Conservation (phyloP, 23 red algal species). For the Gracilariopsis chorda region DNA sequence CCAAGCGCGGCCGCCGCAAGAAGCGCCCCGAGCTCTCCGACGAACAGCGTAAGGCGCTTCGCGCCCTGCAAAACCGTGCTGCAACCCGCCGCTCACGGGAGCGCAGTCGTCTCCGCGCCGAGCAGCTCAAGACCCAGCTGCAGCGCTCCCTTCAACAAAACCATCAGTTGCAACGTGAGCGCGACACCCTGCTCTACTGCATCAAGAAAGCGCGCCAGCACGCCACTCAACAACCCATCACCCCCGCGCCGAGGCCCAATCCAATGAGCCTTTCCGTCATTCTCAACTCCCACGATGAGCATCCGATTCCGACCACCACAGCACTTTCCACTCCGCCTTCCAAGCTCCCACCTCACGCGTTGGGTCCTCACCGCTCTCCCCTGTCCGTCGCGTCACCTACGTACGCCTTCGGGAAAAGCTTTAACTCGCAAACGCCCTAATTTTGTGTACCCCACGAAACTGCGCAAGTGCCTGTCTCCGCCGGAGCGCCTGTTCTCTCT, state of each 20-base stretch:
- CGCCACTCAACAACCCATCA: background rate
- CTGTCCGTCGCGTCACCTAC: background rate
- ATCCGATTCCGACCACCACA: background rate
- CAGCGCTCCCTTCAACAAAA: slow-evolving; percentile 26
- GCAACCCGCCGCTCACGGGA: slow-evolving; percentile 34
- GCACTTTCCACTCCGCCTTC: background rate
- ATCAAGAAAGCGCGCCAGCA: background rate
- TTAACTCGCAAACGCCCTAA: slow-evolving; percentile 7
- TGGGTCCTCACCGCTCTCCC: background rate
- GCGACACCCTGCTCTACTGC: slow-evolving; percentile 16
- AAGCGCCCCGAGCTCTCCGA: slow-evolving; percentile 49
- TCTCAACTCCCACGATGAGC: slow-evolving; percentile 16
- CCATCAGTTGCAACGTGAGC: slow-evolving; percentile 3
- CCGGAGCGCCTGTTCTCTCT: no score
- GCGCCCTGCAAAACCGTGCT: slow-evolving; percentile 29
- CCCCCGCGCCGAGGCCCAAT: background rate
- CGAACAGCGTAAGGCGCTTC: slow-evolving; percentile 24
- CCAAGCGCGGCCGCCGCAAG: slow-evolving; percentile 46
- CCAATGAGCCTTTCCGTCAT: slow-evolving; percentile 47
- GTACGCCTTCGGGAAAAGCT: background rate
- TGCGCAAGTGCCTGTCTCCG: no score
- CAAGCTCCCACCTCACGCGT: background rate
- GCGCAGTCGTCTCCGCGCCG: slow-evolving; percentile 20
- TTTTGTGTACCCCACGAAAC: no score
- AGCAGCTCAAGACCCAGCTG: slow-evolving; percentile 26